phyloP scores from a whole-genome alignment of 2,329 filamentous ascomycete species.

The Sclerotinia borealis region DNA sequence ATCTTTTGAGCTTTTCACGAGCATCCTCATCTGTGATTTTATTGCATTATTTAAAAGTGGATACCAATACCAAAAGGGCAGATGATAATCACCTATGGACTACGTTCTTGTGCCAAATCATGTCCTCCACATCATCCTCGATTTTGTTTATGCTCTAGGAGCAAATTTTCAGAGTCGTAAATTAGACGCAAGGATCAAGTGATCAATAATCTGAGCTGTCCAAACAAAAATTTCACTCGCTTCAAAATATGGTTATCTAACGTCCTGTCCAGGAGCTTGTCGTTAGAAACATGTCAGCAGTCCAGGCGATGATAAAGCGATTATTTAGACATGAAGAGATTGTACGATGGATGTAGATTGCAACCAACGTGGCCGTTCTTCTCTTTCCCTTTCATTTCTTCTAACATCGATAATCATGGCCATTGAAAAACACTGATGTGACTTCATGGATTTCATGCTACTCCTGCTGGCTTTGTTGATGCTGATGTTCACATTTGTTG shows the following conservation, averaged over 20 bases:
- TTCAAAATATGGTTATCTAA: background rate
- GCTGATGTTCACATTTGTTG: background rate
- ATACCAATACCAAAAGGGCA: background rate
- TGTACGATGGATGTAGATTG: background rate
- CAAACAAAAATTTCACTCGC: background rate
- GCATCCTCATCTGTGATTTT: background rate
- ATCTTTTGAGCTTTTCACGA: background rate
- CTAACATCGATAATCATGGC: background rate
- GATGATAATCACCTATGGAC: background rate
- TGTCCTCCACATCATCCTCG: too few relatives aligned
- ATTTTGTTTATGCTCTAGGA: background rate
- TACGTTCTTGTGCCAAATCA: background rate
- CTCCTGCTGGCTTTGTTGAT: background rate
- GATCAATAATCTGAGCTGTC: background rate
- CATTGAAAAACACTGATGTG: too few relatives aligned
- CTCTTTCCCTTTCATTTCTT: background rate
- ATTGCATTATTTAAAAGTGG: background rate
- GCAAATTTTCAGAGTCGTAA: background rate
- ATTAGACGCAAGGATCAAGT: background rate
- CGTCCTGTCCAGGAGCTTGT: background rate
- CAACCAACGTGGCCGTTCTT: background rate
- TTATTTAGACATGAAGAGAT: background rate
- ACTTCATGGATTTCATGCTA: background rate
- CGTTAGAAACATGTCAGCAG: background rate
- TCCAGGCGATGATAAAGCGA: background rate